A percentile compares a stretch with the other conserved stretches of the same genome.
Conservation (phyloP, 164 flowering plant genomes). For the Stephania cephalantha region DNA sequence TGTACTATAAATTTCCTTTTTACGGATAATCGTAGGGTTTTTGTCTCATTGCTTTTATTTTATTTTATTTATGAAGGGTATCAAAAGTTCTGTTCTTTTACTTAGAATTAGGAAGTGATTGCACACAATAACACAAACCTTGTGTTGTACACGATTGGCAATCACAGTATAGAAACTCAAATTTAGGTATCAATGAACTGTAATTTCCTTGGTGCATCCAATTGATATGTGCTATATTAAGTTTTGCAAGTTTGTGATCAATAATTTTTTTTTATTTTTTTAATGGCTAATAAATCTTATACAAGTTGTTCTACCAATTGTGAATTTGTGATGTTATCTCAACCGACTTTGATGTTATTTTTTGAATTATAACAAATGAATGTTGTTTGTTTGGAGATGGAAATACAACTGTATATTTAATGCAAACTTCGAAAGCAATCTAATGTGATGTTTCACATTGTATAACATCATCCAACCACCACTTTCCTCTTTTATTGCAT, state of each 20-base stretch:
- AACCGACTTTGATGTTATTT: not conserved
- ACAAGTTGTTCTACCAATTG: not conserved
- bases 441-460: not conserved
- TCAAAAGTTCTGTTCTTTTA: not conserved
- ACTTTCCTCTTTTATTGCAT: too few species aligned
- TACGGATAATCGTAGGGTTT: not conserved
- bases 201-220: not conserved
- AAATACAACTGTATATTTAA: not conserved
- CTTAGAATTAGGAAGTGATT: too few species aligned
- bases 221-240: not conserved
- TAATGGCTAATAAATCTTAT: not conserved
- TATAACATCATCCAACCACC: too few species aligned
- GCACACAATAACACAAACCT: not conserved
- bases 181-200: not conserved
- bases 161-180: not conserved
- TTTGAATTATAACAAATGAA: not conserved
- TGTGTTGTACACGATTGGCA: not conserved
- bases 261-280: not conserved
- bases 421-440: not conserved
- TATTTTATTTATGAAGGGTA: not conserved
- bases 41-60: not conserved
- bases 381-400: not conserved
- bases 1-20: not conserved
- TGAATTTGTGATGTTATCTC: not conserved
- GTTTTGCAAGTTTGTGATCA: not conserved